These are phyloP conservation scores for Backusella luteola DNA, from an alignment of 192 early-diverging fungal genomes.

Conservation along the genomic window DNA sequence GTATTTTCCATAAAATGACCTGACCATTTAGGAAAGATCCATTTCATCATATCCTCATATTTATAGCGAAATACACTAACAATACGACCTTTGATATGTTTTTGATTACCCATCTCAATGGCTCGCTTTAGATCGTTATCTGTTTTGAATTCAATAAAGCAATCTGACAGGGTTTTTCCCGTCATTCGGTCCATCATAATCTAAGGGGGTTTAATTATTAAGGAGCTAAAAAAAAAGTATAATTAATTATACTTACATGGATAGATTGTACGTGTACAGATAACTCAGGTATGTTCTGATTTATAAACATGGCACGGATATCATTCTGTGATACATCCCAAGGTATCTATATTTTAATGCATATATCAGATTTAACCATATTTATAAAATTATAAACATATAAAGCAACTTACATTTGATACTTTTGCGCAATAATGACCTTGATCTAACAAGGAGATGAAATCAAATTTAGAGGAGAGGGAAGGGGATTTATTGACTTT, in stretches of 20 bases:
- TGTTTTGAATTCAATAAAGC: constrained; percentile 63
- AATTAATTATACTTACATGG: constrained; percentile 46
- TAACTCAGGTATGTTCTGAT: constrained; percentile 38
- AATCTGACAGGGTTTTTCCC: constrained; percentile 71
- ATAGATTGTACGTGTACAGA: constrained; percentile 48
- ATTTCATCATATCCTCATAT: constrained; percentile 56
- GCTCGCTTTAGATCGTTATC: constrained; percentile 51
- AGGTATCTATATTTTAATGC: constrained; percentile 40
- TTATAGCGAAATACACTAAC: constrained; percentile 48
- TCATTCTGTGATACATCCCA: constrained; percentile 61
- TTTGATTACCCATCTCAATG: constrained; percentile 52
- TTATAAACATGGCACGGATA: constrained; percentile 43
- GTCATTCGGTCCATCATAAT: constrained; percentile 61
- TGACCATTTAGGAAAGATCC: constrained; percentile 60
- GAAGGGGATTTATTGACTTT: not conserved
- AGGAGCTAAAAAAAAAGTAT: not conserved
- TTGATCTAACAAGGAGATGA: not conserved
- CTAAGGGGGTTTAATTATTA: constrained; percentile 22
- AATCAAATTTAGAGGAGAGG: not conserved
- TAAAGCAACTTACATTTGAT: constrained; percentile 12
- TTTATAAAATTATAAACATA: not conserved
- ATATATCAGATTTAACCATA: not conserved
- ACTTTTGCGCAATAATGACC: constrained; percentile 6
- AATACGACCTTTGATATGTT: constrained; percentile 60
- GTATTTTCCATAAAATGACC: constrained; percentile 46